Percentiles rank a stretch among this genome's conserved stretches.
phyloP scores from a whole-genome alignment of 495 filamentous ascomycete species.

The Podospora conica region DNA sequence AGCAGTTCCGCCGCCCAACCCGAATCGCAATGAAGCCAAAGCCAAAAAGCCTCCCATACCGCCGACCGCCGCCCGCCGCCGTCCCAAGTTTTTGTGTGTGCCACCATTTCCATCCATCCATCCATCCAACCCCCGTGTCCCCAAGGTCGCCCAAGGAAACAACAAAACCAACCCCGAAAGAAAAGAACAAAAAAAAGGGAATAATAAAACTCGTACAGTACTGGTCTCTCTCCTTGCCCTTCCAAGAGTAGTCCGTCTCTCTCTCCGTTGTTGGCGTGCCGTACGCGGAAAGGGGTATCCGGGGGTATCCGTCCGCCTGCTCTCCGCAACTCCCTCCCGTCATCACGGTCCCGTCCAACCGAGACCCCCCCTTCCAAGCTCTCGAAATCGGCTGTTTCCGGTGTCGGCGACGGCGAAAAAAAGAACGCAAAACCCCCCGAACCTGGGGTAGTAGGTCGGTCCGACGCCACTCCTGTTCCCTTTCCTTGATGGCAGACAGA shows the following conservation, averaged over 20 bases:
- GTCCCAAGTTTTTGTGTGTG: not conserved
- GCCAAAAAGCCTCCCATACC: not conserved
- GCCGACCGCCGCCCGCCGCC: not conserved
- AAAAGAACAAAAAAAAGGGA: not conserved
- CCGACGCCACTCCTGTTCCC: not conserved
- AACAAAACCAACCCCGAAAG: not conserved
- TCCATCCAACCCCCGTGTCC: not conserved
- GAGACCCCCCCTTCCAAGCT: too few relatives aligned
- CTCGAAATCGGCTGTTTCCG: too few relatives aligned
- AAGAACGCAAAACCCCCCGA: too few relatives aligned
- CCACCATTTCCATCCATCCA: not conserved
- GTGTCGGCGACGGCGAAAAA: too few relatives aligned
- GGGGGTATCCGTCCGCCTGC: not conserved
- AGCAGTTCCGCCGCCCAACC: not conserved
- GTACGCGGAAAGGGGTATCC: not conserved
- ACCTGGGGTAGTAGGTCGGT: not conserved
- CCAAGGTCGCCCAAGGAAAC: not conserved
- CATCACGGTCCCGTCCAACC: not conserved
- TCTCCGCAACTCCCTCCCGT: not conserved
- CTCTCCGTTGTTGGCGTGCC: not conserved
- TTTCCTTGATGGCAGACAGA: not conserved
- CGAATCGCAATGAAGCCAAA: not conserved
- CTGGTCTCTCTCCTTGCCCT: not conserved
- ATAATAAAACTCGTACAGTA: constrained; percentile 10
- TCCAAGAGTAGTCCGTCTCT: not conserved